These are phyloP conservation scores for Xylariaceae sp. DNA, from an alignment of 2,329 filamentous ascomycete species.

Conservation along the genomic window DNA sequence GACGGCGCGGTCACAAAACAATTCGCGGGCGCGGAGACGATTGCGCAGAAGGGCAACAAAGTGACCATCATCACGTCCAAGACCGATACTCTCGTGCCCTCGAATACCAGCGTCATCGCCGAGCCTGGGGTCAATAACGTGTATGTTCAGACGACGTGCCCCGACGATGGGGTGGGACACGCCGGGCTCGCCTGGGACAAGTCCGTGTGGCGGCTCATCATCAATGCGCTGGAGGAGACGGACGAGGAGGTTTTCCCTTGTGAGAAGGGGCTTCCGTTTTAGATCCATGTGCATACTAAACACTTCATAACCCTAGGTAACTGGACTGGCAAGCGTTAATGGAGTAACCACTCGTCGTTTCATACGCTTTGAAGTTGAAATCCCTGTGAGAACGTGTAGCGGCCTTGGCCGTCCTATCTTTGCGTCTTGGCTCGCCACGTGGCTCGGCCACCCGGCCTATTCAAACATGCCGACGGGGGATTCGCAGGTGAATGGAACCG, in stretches of 20 bases:
- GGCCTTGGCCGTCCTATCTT: not conserved
- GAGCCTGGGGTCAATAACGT: conserved; percentile 26
- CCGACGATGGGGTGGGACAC: conserved; percentile 28
- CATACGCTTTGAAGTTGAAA: no score
- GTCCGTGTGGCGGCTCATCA: conserved; percentile 28
- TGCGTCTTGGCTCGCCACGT: not conserved
- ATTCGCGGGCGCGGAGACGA: conserved; percentile 19
- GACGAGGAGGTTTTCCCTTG: conserved; percentile 26
- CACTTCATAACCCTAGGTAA: no score
- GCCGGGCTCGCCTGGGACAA: conserved; percentile 28
- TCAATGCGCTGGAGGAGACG: conserved; percentile 31
- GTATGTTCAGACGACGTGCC: conserved; percentile 28
- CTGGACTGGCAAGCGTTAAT: no score
- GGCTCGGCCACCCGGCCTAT: no score
- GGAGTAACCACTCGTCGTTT: no score
- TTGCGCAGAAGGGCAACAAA: conserved; percentile 29
- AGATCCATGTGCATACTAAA: not conserved
- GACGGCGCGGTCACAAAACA: conserved; percentile 23
- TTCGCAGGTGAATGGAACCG: no score
- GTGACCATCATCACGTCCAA: conserved; percentile 28
- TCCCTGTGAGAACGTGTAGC: no score
- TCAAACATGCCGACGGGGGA: no score
- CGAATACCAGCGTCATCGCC: conserved; percentile 24
- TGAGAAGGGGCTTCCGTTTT: conserved; percentile 22
- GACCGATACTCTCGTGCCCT: conserved; percentile 25